Percentiles rank a stretch among this genome's conserved stretches.
Conservation (phyloP, 192 early-diverging fungal genomes). For the Podila horticola region DNA sequence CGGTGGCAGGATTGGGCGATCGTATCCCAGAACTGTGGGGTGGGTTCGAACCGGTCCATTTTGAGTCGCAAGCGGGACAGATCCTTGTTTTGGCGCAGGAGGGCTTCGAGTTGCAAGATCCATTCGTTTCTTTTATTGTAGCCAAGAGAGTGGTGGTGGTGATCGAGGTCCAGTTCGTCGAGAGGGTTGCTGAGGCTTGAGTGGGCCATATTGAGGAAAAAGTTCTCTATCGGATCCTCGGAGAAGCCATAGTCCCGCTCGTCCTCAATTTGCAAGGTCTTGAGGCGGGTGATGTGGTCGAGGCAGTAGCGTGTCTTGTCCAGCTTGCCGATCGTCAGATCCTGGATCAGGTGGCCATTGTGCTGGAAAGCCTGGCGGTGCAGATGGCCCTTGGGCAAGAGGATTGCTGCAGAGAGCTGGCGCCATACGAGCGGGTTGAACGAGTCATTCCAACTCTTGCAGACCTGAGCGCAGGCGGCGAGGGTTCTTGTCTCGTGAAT, state of each 20-base stretch:
- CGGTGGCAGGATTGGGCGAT: neutral
- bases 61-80: neutral
- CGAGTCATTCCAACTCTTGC: neutral
- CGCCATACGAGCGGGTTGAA: neutral
- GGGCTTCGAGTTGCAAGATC: neutral
- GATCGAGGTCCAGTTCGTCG: neutral
- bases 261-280: slow-evolving; percentile 9
- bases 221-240: neutral
- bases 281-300: neutral
- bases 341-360: neutral
- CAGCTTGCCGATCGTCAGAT: neutral
- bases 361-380: neutral
- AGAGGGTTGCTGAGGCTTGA: neutral
- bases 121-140: neutral
- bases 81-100: slow-evolving; percentile 1
- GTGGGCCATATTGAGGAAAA: neutral
- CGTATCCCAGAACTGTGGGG: slow-evolving; percentile 5
- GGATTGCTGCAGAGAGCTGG: neutral
- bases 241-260: neutral
- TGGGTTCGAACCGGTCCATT: slow-evolving; percentile 25
- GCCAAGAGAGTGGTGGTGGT: neutral
- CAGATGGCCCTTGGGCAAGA: neutral
- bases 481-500: neutral
- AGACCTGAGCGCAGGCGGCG: neutral
- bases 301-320: neutral